Evolutionary conservation across 495 filamentous ascomycete species (phyloP).

Genomic region (Neurospora intermedia): DNA sequence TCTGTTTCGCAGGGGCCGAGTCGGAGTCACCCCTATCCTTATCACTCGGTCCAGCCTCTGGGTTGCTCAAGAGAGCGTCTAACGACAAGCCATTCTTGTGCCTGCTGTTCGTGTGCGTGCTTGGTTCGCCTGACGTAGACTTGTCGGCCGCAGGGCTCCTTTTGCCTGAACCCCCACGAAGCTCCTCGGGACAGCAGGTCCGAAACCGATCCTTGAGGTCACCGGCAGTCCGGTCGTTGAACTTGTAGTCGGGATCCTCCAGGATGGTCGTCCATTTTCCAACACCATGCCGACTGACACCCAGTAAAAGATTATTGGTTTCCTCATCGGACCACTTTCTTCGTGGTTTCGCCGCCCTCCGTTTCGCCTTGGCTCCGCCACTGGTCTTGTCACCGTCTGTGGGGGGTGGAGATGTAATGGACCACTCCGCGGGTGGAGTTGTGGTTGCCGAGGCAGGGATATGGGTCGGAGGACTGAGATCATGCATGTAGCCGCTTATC

Average conservation of each 20-base stretch:
- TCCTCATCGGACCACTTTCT: slow-evolving; percentile 78
- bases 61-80: slow-evolving; percentile 38
- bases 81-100: slow-evolving; percentile 30
- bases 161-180: slow-evolving; percentile 27
- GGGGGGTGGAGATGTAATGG: neutral
- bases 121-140: neutral
- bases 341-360: slow-evolving; percentile 35
- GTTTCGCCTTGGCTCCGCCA: slow-evolving; percentile 25
- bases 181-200: slow-evolving; percentile 58
- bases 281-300: slow-evolving; percentile 71
- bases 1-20: slow-evolving; percentile 19
- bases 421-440: neutral
- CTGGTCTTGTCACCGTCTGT: slow-evolving; percentile 14
- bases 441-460: neutral
- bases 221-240: slow-evolving; percentile 63
- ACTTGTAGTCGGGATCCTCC: slow-evolving; percentile 60
- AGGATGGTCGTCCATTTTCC: slow-evolving; percentile 83
- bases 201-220: slow-evolving; percentile 83
- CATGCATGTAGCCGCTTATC: slow-evolving; percentile 11
- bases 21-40: slow-evolving; percentile 9
- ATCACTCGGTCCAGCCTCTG: slow-evolving; percentile 19
- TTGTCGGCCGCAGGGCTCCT: slow-evolving; percentile 7
- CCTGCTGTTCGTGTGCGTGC: slow-evolving; percentile 8
- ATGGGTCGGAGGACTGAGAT: slow-evolving; percentile 13
- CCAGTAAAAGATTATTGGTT: slow-evolving; percentile 62